phyloP scores from a whole-genome alignment of 2,329 filamentous ascomycete genomes.

The Pseudopyricularia javanii region DNA sequence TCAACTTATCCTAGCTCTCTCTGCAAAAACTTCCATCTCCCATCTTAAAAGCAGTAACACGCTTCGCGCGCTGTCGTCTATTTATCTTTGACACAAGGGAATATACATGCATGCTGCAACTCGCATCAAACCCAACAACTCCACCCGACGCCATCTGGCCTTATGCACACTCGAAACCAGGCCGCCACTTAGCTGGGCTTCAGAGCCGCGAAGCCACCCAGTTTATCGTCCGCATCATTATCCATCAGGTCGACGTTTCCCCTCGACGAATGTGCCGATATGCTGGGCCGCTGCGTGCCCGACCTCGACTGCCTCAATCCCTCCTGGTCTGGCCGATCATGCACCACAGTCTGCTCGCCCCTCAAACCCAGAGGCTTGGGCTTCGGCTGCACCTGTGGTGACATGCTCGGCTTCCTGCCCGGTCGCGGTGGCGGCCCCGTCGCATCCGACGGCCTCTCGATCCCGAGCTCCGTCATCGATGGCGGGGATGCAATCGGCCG shows the following conservation, averaged over 20 bases:
- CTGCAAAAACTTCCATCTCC: too few relatives aligned
- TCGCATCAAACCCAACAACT: too few relatives aligned
- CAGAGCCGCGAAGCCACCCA: not conserved
- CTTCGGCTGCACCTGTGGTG: not conserved
- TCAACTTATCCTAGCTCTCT: too few relatives aligned
- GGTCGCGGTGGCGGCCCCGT: slow-evolving; percentile 10
- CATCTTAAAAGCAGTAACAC: too few relatives aligned
- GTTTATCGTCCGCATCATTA: not conserved
- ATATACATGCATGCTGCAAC: too few relatives aligned
- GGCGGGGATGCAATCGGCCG: slow-evolving; percentile 2
- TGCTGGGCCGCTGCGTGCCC: not conserved
- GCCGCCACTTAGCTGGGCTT: not conserved
- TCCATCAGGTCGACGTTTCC: not conserved
- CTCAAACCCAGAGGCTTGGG: not conserved
- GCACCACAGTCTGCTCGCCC: not conserved
- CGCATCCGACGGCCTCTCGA: not conserved
- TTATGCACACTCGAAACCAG: not conserved
- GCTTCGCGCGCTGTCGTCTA: too few relatives aligned
- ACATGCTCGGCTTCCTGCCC: slow-evolving; percentile 1
- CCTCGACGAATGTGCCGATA: not conserved
- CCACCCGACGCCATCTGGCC: not conserved
- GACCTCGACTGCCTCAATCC: not conserved
- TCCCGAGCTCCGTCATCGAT: slow-evolving; percentile 8
- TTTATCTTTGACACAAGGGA: too few relatives aligned
- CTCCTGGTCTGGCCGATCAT: not conserved